phyloP scores from a whole-genome alignment of 768 basidiomycete genomes.

The Lactarius deliciosus region DNA sequence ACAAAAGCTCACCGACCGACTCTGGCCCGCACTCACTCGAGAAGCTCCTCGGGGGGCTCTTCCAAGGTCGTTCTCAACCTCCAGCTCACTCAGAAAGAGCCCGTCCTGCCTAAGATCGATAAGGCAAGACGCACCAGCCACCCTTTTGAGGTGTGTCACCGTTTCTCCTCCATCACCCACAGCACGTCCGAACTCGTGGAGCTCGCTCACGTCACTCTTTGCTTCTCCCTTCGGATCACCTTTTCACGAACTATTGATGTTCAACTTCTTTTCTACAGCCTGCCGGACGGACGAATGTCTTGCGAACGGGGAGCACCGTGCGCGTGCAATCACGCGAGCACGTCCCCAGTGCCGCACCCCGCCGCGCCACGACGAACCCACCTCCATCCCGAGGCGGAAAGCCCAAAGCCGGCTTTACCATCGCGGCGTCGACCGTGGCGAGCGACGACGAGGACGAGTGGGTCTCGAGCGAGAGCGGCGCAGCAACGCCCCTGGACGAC shows the following conservation, averaged over 20 bases:
- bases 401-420: constrained; percentile 56
- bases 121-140: constrained; percentile 50
- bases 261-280: constrained; percentile 11
- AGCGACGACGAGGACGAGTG: constrained; percentile 66
- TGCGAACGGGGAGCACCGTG: constrained; percentile 20
- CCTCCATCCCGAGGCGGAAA: constrained; percentile 27
- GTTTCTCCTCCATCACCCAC: constrained; percentile 14
- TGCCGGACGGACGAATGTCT: constrained; percentile 16
- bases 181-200: constrained; percentile 3
- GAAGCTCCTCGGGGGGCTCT: constrained; percentile 54
- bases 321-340: constrained; percentile 28
- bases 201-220: background rate
- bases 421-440: constrained; percentile 50
- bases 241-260: background rate
- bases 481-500: constrained; percentile 52
- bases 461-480: constrained; percentile 78
- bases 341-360: constrained; percentile 20
- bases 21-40: constrained; percentile 59
- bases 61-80: constrained; percentile 60
- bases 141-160: constrained; percentile 46
- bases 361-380: constrained; percentile 13
- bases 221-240: background rate
- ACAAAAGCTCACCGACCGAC: constrained; percentile 51
- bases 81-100: constrained; percentile 69
- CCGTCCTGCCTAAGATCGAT: constrained; percentile 45